Evolutionary conservation across 1,284 basidiomycete genomes (phyloP).

Genomic region (Irpex rosettiformis): DNA sequence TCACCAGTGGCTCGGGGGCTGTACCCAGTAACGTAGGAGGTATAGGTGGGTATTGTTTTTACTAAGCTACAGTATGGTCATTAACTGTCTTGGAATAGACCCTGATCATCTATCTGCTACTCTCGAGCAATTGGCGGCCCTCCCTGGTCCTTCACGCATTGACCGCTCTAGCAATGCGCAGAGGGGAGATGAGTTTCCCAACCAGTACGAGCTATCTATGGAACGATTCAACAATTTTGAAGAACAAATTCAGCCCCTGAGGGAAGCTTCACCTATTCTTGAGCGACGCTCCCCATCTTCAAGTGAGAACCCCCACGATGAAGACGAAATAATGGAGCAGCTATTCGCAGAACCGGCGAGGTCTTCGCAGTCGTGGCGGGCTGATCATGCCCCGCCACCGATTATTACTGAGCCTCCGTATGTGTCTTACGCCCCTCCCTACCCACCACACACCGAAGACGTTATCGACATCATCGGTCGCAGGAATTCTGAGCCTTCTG

Average conservation of each 20-base stretch:
- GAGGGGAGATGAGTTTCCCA: background rate
- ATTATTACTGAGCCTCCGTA: background rate
- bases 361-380: background rate
- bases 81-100: background rate
- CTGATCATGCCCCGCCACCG: background rate
- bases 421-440: background rate
- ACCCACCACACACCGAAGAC: background rate
- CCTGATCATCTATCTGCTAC: background rate
- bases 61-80: background rate
- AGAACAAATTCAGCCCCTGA: background rate
- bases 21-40: background rate
- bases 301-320: background rate
- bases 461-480: background rate
- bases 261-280: background rate
- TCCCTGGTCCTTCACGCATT: background rate
- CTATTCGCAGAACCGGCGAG: background rate
- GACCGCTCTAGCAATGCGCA: background rate
- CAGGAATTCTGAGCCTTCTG: background rate
- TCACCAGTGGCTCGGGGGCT: background rate
- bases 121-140: background rate
- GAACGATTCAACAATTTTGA: background rate
- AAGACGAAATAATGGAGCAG: constrained; percentile 3
- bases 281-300: background rate
- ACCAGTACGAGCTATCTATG: background rate
- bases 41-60: background rate